These are phyloP conservation scores for Populus nigra DNA, from an alignment of 345 rosid genomes.

Conservation along the genomic window DNA sequence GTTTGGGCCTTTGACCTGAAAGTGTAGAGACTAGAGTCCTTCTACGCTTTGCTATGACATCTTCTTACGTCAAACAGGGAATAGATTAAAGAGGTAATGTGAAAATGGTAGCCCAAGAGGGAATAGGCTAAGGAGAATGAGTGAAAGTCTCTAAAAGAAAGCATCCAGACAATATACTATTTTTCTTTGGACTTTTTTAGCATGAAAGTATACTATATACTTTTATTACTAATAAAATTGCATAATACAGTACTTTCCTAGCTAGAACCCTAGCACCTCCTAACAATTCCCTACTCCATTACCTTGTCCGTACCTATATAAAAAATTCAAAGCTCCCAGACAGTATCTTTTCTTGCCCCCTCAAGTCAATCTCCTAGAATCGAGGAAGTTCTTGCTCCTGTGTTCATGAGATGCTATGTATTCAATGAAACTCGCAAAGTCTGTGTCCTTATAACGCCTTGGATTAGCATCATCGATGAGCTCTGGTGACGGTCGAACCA, in stretches of 20 bases:
- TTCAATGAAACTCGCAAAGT: constrained; percentile 30
- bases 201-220: too few species aligned
- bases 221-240: background rate
- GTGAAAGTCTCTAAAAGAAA: background rate
- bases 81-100: too few species aligned
- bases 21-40: background rate
- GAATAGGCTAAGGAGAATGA: background rate
- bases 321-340: background rate
- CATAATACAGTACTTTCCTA: background rate
- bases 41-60: background rate
- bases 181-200: too few species aligned
- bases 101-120: background rate
- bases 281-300: background rate
- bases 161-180: background rate
- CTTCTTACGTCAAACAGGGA: too few species aligned
- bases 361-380: constrained; percentile 27
- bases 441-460: constrained; percentile 34
- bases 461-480: constrained; percentile 29
- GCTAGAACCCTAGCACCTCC: background rate
- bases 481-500: constrained; percentile 25
- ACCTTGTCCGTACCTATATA: background rate
- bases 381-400: constrained; percentile 31
- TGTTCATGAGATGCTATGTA: constrained; percentile 23
- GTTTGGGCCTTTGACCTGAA: background rate
- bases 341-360: background rate